Evolutionary conservation across 2,329 filamentous ascomycete species (phyloP).

Genomic region (Volutella citrinella): DNA sequence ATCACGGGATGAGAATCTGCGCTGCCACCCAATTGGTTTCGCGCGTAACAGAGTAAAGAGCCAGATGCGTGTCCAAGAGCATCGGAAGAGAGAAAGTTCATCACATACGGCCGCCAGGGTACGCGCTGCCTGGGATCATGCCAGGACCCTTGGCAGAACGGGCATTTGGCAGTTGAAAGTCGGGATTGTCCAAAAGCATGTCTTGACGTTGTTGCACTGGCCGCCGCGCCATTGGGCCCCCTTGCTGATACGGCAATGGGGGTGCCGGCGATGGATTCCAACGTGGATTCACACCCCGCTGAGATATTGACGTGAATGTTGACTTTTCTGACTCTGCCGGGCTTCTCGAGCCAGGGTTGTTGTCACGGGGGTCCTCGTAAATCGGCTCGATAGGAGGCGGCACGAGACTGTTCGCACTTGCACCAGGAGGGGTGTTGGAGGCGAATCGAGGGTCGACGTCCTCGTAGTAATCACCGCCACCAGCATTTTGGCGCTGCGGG

Average conservation of each 20-base stretch:
- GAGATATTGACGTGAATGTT: slow-evolving; percentile 86
- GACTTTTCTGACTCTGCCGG: slow-evolving; percentile 76
- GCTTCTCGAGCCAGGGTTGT: slow-evolving; percentile 56
- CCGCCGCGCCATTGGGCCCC: slow-evolving; percentile 41
- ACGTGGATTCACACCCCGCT: slow-evolving; percentile 82
- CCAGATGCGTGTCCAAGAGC: too few relatives aligned
- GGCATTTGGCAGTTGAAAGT: slow-evolving; percentile 69
- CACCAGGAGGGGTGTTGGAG: slow-evolving; percentile 31
- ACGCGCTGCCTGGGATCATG: slow-evolving; percentile 53
- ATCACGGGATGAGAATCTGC: too few relatives aligned
- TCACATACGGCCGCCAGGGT: slow-evolving; percentile 39
- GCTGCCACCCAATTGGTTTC: too few relatives aligned
- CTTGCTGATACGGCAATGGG: slow-evolving; percentile 41
- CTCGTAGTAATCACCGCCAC: slow-evolving; percentile 70
- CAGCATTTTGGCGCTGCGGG: slow-evolving; percentile 30
- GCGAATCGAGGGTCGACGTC: slow-evolving; percentile 89
- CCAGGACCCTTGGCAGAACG: slow-evolving; percentile 36
- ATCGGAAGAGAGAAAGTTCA: too few relatives aligned
- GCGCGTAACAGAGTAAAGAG: too few relatives aligned
- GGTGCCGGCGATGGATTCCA: slow-evolving; percentile 64
- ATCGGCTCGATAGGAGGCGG: slow-evolving; percentile 37
- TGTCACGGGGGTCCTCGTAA: slow-evolving; percentile 60
- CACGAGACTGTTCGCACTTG: slow-evolving; percentile 19
- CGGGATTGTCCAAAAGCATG: slow-evolving; percentile 77
- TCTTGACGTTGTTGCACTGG: slow-evolving; percentile 62